These are phyloP conservation scores for Neolentinus lepideus DNA, from an alignment of 1,284 basidiomycete species.

Conservation along the genomic window DNA sequence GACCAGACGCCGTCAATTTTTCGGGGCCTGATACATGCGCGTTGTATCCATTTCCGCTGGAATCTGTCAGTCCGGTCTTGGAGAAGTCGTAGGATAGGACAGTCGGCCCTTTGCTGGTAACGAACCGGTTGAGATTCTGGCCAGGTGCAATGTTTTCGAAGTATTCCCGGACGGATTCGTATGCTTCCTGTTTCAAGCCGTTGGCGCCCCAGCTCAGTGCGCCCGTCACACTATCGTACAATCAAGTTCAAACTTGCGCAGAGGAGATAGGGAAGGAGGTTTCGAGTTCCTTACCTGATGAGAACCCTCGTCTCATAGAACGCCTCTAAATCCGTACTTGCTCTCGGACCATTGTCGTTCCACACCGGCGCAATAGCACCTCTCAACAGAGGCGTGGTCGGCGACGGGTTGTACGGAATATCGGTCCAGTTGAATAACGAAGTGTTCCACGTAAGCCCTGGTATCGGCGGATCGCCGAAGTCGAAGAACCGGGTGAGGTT, in stretches of 20 bases:
- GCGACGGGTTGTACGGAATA: not conserved
- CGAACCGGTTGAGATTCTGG: not conserved
- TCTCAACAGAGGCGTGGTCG: not conserved
- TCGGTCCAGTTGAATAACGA: constrained; percentile 1
- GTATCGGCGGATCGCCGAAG: not conserved
- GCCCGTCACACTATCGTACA: not conserved
- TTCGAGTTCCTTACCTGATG: not conserved
- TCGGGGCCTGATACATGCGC: not conserved
- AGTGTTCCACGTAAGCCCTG: not conserved
- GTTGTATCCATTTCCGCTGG: constrained; percentile 1
- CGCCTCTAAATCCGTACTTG: not conserved
- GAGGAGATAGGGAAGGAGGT: not conserved
- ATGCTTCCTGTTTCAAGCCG: not conserved
- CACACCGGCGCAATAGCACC: constrained; percentile 1
- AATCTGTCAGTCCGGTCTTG: not conserved
- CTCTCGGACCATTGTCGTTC: constrained; percentile 1
- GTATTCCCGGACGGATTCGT: not conserved
- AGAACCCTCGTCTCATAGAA: constrained; percentile 2
- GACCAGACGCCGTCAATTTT: not conserved
- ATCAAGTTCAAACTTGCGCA: too few species aligned
- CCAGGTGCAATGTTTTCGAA: not conserved
- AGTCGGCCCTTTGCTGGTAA: not conserved
- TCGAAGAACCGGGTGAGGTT: not conserved
- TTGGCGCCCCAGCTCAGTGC: not conserved
- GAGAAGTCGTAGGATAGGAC: not conserved